Evolutionary conservation across 495 filamentous ascomycete genomes (phyloP).

Genomic region (Evernia prunastri): DNA sequence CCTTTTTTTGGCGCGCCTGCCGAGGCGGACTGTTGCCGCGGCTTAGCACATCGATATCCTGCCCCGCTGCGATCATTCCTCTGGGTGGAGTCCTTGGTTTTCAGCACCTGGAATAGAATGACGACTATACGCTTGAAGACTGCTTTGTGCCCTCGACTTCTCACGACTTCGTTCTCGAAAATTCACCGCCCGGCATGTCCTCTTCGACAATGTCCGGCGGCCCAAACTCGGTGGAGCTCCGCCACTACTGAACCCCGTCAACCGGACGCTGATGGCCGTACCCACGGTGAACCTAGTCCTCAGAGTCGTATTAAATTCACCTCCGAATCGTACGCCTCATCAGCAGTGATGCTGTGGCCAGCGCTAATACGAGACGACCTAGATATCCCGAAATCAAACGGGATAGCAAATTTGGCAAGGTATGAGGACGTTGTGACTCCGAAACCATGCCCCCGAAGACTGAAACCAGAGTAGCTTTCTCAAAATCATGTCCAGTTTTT

Average conservation of each 20-base stretch:
- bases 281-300: slow-evolving; percentile 29
- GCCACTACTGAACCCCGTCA: slow-evolving; percentile 38
- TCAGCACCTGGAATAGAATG: neutral
- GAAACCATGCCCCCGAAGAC: neutral
- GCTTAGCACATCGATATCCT: neutral
- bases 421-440: slow-evolving; percentile 16
- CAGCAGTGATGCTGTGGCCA: neutral
- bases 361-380: slow-evolving; percentile 16
- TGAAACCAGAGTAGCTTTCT: slow-evolving; percentile 43
- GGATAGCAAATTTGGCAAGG: slow-evolving; percentile 61
- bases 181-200: neutral
- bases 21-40: slow-evolving; percentile 4
- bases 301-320: slow-evolving; percentile 64
- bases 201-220: slow-evolving; percentile 14
- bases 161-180: neutral
- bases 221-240: slow-evolving; percentile 33
- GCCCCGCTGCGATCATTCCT: too few species aligned
- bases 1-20: neutral
- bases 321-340: slow-evolving; percentile 53
- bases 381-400: slow-evolving; percentile 77
- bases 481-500: slow-evolving; percentile 76
- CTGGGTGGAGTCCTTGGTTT: too few species aligned
- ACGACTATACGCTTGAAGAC: neutral
- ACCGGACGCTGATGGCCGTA: slow-evolving; percentile 29
- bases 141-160: neutral